Conservation (phyloP, 768 basidiomycete genomes). For the Russula abietina region DNA sequence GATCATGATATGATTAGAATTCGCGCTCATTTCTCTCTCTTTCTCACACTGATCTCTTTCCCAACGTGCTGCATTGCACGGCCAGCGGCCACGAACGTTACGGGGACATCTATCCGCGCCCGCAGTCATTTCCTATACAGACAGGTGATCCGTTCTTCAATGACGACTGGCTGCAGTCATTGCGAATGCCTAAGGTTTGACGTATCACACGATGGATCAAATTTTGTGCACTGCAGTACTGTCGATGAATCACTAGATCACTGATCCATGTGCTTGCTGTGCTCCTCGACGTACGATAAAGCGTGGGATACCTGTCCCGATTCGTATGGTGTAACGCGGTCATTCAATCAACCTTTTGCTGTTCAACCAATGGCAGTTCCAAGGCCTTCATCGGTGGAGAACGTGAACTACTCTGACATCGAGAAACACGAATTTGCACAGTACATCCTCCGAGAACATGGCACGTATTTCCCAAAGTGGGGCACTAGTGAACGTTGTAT, state of each 20-base stretch:
- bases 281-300: not conserved
- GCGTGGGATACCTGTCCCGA: not conserved
- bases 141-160: not conserved
- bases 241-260: too few relatives aligned
- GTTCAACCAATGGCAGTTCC: slow-evolving; percentile 9
- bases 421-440: slow-evolving; percentile 23
- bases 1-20: not conserved
- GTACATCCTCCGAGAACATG: slow-evolving; percentile 20
- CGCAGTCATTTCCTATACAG: not conserved
- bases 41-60: not conserved
- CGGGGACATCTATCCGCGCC: not conserved
- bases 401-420: slow-evolving; percentile 7
- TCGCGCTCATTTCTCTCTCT: not conserved
- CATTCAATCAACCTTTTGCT: not conserved
- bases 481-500: not conserved
- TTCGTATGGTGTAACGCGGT: not conserved
- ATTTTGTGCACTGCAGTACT: not conserved
- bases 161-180: not conserved
- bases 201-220: not conserved
- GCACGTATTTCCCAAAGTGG: slow-evolving; percentile 25
- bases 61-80: not conserved
- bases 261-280: not conserved
- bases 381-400: not conserved
- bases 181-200: not conserved
- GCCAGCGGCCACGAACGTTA: not conserved